Evolutionary conservation across 2,329 filamentous ascomycete genomes (phyloP).

Genomic region (Elsinoe ampelina): DNA sequence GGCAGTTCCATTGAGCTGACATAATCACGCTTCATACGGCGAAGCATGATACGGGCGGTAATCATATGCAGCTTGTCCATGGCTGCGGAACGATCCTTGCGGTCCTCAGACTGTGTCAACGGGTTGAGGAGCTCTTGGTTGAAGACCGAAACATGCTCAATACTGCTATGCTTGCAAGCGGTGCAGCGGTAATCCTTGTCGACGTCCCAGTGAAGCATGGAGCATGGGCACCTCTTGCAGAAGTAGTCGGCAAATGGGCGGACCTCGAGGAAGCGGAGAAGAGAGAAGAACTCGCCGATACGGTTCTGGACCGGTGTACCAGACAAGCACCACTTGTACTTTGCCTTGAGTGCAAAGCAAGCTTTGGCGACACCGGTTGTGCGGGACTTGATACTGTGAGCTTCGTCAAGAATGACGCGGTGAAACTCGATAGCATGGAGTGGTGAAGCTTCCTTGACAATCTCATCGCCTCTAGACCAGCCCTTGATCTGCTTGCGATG

Average conservation of each 20-base stretch:
- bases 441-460: constrained; percentile 65
- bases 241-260: constrained; percentile 87
- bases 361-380: constrained; percentile 89
- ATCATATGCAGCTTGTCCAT: constrained; percentile 77
- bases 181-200: constrained; percentile 62
- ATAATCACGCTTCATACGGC: constrained; percentile 87
- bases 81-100: constrained; percentile 54
- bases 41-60: constrained; percentile 89
- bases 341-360: constrained; percentile 80
- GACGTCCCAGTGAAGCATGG: constrained; percentile 74
- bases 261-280: constrained; percentile 84
- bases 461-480: constrained; percentile 67
- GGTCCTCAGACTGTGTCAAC: constrained; percentile 38
- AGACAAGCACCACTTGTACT: constrained; percentile 90
- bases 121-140: constrained; percentile 93
- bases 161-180: constrained; percentile 56
- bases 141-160: constrained; percentile 70
- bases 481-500: constrained; percentile 89
- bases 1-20: constrained; percentile 93
- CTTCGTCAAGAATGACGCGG: constrained; percentile 87
- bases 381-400: constrained; percentile 86
- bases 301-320: constrained; percentile 94
- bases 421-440: constrained; percentile 85
- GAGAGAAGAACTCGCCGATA: constrained; percentile 93
- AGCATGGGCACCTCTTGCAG: constrained; percentile 78